These are phyloP conservation scores for Selenicereus undatus DNA, from an alignment of 148 eudicot genomes.

Conservation along the genomic window DNA sequence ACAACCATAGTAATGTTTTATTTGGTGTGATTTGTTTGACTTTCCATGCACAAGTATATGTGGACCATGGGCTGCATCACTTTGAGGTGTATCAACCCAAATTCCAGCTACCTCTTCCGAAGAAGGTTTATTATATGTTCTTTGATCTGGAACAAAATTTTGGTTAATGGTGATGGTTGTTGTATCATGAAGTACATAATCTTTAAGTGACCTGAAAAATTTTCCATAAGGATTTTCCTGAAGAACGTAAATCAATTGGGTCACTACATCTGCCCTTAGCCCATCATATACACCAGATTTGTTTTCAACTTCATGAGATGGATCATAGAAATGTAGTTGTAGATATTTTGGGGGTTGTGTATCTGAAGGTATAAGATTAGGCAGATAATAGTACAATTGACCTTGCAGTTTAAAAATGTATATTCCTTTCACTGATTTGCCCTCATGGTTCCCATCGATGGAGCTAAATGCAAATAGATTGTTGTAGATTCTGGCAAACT, in stretches of 20 bases:
- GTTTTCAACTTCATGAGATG: not conserved
- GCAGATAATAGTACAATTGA: not conserved
- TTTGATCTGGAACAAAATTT: not conserved
- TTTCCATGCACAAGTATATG: not conserved
- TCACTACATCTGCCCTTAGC: not conserved
- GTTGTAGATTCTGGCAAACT: not conserved
- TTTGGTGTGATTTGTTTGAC: not conserved
- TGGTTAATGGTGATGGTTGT: not conserved
- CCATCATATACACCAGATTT: not conserved
- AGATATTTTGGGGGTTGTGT: not conserved
- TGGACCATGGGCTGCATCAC: not conserved
- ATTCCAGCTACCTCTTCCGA: conserved; percentile 5
- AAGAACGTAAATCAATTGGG: not conserved
- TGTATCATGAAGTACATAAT: not conserved
- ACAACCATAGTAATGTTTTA: conserved; percentile 1
- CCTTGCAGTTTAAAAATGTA: not conserved
- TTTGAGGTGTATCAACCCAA: not conserved
- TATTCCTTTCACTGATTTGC: not conserved
- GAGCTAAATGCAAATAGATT: not conserved
- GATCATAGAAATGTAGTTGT: conserved; percentile 12
- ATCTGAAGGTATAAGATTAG: not conserved
- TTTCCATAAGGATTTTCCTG: not conserved
- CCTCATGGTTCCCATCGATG: not conserved
- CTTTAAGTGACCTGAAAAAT: not conserved
- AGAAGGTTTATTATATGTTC: not conserved